Conservation (phyloP, 352 stramenopile species). For the Phytophthora hibernalis region DNA sequence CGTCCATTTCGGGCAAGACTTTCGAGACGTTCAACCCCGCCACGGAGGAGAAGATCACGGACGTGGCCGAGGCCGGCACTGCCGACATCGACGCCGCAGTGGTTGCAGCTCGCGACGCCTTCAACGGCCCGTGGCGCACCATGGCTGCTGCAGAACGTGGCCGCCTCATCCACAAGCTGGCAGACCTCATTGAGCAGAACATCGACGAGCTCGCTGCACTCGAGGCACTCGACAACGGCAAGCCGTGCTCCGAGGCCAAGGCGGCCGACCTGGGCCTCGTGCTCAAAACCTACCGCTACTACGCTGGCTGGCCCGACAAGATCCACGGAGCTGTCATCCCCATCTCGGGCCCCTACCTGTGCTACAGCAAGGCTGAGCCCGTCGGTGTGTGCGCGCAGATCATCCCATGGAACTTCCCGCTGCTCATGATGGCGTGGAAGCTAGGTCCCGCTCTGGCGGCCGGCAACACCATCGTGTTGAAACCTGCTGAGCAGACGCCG, state of each 20-base stretch:
- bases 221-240: slow-evolving; percentile 96
- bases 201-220: slow-evolving; percentile 76
- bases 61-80: slow-evolving; percentile 62
- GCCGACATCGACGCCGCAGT: slow-evolving; percentile 85
- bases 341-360: slow-evolving; percentile 58
- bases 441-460: slow-evolving; percentile 88
- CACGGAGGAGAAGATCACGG: slow-evolving; percentile 79
- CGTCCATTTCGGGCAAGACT: slow-evolving; percentile 63
- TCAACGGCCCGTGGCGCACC: slow-evolving; percentile 70
- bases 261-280: slow-evolving; percentile 88
- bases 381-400: slow-evolving; percentile 94
- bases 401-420: slow-evolving; percentile 97
- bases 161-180: slow-evolving; percentile 54
- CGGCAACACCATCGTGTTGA: slow-evolving; percentile 95
- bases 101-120: slow-evolving; percentile 65
- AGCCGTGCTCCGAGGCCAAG: slow-evolving; percentile 89
- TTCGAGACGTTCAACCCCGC: slow-evolving; percentile 88
- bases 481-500: slow-evolving; percentile 95
- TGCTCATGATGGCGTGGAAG: slow-evolving; percentile 97
- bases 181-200: slow-evolving; percentile 67
- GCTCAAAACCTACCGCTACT: slow-evolving; percentile 92
- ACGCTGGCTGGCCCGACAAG: slow-evolving; percentile 91
- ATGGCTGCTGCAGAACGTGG: slow-evolving; percentile 53
- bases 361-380: slow-evolving; percentile 79
- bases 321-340: slow-evolving; percentile 81